Conservation (phyloP, 2,329 filamentous ascomycete species). For the Bimuria novae-zelandiae region DNA sequence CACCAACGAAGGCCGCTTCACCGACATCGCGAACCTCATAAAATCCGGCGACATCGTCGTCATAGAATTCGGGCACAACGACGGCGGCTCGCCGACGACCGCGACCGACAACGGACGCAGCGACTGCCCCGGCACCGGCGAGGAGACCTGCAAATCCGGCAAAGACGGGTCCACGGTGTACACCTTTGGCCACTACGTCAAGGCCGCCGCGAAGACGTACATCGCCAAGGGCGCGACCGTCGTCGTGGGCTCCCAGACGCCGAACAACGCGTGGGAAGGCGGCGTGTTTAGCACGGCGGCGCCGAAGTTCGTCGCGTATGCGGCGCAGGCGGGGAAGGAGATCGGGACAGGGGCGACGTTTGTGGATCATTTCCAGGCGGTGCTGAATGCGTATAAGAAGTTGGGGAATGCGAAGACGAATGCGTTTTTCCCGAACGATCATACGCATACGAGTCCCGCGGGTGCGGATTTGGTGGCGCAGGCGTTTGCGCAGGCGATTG, state of each 20-base stretch:
- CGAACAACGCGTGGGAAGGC: constrained; percentile 66
- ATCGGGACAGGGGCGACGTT: constrained; percentile 55
- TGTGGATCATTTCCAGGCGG: constrained; percentile 65
- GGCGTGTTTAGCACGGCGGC: constrained; percentile 56
- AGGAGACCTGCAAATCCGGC: constrained; percentile 58
- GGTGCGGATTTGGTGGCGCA: constrained; percentile 62
- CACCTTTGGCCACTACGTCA: constrained; percentile 65
- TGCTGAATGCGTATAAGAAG: constrained; percentile 57
- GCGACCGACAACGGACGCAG: constrained; percentile 64
- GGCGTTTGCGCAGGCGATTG: constrained; percentile 62
- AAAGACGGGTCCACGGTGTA: constrained; percentile 60
- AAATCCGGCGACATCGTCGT: constrained; percentile 67
- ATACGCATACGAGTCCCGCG: constrained; percentile 64
- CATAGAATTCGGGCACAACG: constrained; percentile 76
- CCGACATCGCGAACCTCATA: constrained; percentile 58
- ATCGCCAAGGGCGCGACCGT: constrained; percentile 62
- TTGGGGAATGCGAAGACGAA: constrained; percentile 58
- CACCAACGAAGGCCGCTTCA: constrained; percentile 69
- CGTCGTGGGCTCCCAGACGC: constrained; percentile 63
- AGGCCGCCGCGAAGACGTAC: constrained; percentile 60
- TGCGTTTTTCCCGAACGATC: constrained; percentile 61
- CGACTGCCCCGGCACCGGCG: constrained; percentile 61
- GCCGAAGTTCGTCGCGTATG: constrained; percentile 62
- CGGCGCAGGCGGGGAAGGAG: constrained; percentile 50
- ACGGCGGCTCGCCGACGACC: constrained; percentile 61